Base-by-base conservation (phyloP, 148 eudicot genomes). In the Fallopia convolvulus region DNA sequence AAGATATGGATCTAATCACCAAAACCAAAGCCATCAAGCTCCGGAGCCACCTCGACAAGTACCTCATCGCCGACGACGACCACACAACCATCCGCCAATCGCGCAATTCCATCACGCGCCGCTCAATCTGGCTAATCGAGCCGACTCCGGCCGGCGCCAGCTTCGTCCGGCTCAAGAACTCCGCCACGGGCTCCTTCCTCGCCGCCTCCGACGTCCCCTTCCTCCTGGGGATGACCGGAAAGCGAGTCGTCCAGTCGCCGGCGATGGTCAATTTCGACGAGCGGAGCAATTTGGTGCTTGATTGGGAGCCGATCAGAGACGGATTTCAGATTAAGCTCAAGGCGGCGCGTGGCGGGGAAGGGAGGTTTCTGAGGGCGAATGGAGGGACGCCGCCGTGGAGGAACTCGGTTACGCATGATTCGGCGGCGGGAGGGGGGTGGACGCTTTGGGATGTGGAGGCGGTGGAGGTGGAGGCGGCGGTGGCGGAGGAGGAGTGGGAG, bases 371-470 rank as follows among this genome's bases (percentile, higher is more conserved):
- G 41, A 63, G 93, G 63, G 98, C 83, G 0, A 94, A 90, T 80
- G 97, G 98, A 36, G 98, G 93, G 58, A 82, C 88, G 44, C 89
- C 87, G 41, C 97, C 97, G 66, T 94, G 98, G 98, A 81, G 90
- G 52, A 89, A 89, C 63, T 75, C 94, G 13, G 82, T 94, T 1
- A 92, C 97, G 0, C 94, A 92, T 79, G 98, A 94, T 75, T 70
- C 58, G 7, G 86, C 93, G 5, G 74, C 78, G 11, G 60, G 78
- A 10, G 80, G 84, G 15, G 83, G 74, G 39, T 94, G 97, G 93
- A 48, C 83, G 5, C 72, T 89, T 52, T 94, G 97, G 97, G 89
- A 84, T 23, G 86, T 89, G 47, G 96, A 87, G 77, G 87, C 76
- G 9, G 96, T 89, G n/a, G 90, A 87, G 8, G 55, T 84, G 8